A percentile compares a stretch with the other conserved stretches of the same genome.
Evolutionary conservation across 257 asterid genomes (phyloP).

Genomic region (Pogostemon cablin): DNA sequence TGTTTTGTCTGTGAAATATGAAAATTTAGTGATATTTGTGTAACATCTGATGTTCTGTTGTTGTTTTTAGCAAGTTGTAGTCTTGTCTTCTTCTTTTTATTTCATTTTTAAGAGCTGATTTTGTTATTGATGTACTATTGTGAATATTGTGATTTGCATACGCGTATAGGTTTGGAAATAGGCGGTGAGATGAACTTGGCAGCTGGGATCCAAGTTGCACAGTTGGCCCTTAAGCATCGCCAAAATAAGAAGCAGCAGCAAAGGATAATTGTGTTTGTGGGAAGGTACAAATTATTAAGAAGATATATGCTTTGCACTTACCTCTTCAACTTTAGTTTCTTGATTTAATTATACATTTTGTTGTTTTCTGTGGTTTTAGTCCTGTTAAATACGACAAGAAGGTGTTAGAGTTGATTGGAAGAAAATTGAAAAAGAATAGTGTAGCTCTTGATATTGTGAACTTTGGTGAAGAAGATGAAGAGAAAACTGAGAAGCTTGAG

Average conservation of each 20-base stretch:
- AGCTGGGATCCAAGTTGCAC: slow-evolving; percentile 97
- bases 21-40: background rate
- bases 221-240: slow-evolving; percentile 96
- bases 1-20: slow-evolving; percentile 2
- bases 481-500: slow-evolving; percentile 85
- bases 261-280: slow-evolving; percentile 92
- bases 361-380: slow-evolving; percentile 45
- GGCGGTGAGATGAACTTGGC: slow-evolving; percentile 96
- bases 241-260: slow-evolving; percentile 98
- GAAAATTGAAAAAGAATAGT: slow-evolving; percentile 91
- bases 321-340: background rate
- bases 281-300: slow-evolving; percentile 59
- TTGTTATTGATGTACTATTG: background rate
- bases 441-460: slow-evolving; percentile 95
- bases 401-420: slow-evolving; percentile 87
- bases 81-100: background rate
- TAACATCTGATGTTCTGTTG: background rate
- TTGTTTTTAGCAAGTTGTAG: slow-evolving; percentile 6
- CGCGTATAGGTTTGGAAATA: slow-evolving; percentile 68
- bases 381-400: slow-evolving; percentile 95
- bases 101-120: slow-evolving; percentile 1
- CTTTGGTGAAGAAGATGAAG: slow-evolving; percentile 97
- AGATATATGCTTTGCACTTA: background rate
- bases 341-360: slow-evolving; percentile 1
- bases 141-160: slow-evolving; percentile 23